phyloP scores from a whole-genome alignment of 805 yeast species.

The Candida boleticola region DNA sequence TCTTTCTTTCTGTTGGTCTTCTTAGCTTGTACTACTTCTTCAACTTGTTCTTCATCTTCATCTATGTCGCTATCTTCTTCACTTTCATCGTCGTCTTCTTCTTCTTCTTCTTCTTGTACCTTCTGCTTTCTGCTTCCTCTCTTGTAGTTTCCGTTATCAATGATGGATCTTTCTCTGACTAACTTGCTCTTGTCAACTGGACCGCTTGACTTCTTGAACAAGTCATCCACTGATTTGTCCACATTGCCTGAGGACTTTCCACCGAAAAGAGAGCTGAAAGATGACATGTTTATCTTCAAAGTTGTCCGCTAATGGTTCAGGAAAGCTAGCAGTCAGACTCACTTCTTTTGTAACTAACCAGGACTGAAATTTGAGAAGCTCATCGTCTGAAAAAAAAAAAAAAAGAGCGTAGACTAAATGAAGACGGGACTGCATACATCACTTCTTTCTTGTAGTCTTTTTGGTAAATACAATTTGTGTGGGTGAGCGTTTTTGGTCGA shows the following conservation, averaged over 20 bases:
- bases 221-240: conserved; percentile 27
- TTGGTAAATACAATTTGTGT: too few relatives aligned
- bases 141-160: conserved; percentile 18
- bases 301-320: not conserved
- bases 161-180: conserved; percentile 30
- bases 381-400: conserved; percentile 4
- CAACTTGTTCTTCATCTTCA: conserved; percentile 17
- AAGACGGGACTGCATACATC: not conserved
- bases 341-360: too few relatives aligned
- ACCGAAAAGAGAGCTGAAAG: conserved; percentile 35
- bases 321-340: too few relatives aligned
- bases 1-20: conserved; percentile 24
- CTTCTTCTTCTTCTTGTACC: conserved; percentile 13
- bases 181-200: conserved; percentile 44
- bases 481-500: not conserved
- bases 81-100: conserved; percentile 12
- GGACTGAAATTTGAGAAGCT: too few relatives aligned
- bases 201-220: conserved; percentile 35
- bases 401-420: conserved; percentile 3
- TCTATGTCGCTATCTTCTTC: conserved; percentile 10
- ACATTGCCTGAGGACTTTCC: conserved; percentile 16
- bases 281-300: conserved; percentile 27
- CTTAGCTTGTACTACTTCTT: conserved; percentile 20
- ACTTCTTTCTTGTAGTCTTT: not conserved
- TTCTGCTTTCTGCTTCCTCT: conserved; percentile 19